These are phyloP conservation scores for Rhodosporidiobolus sp. DNA, from an alignment of 768 basidiomycete species.

Conservation along the genomic window DNA sequence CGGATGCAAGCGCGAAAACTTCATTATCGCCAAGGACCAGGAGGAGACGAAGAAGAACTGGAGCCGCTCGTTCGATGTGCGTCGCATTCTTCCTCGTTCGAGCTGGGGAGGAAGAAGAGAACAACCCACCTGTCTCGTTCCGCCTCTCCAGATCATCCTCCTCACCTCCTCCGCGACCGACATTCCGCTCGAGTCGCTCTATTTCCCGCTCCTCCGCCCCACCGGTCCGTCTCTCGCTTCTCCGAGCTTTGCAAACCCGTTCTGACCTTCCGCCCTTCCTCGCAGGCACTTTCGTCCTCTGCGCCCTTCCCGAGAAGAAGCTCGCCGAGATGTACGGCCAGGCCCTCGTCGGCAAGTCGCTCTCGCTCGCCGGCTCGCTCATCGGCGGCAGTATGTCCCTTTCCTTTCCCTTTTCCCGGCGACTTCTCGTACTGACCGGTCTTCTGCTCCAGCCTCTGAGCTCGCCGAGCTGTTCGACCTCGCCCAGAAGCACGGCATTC, in stretches of 20 bases:
- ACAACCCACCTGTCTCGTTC: not conserved
- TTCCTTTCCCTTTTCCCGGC: too few relatives aligned
- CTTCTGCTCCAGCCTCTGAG: constrained; percentile 50
- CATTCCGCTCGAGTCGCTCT: constrained; percentile 54
- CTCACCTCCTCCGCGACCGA: constrained; percentile 47
- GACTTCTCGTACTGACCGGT: too few relatives aligned
- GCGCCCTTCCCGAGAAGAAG: constrained; percentile 58
- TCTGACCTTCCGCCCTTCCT: not conserved
- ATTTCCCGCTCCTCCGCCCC: constrained; percentile 57
- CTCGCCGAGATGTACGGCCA: constrained; percentile 27
- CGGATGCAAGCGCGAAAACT: constrained; percentile 48
- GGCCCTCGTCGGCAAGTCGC: constrained; percentile 44
- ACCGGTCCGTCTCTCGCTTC: constrained; percentile 47
- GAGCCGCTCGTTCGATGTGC: constrained; percentile 45
- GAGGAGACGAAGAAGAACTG: constrained; percentile 22
- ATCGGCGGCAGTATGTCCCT: constrained; percentile 54
- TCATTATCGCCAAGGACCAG: constrained; percentile 34
- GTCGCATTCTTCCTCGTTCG: too few relatives aligned
- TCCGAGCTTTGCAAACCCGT: too few relatives aligned
- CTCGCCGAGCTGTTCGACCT: constrained; percentile 58
- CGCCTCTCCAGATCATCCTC: constrained; percentile 45
- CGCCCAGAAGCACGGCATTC: constrained; percentile 55
- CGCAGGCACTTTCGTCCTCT: constrained; percentile 54
- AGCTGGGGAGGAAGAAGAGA: too few relatives aligned
- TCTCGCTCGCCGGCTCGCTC: constrained; percentile 46